Percentiles rank a stretch among this genome's conserved stretches.
These are phyloP conservation scores for Colletotrichum endophyticum DNA, from an alignment of 2,329 filamentous ascomycete genomes.

Conservation along the genomic window DNA sequence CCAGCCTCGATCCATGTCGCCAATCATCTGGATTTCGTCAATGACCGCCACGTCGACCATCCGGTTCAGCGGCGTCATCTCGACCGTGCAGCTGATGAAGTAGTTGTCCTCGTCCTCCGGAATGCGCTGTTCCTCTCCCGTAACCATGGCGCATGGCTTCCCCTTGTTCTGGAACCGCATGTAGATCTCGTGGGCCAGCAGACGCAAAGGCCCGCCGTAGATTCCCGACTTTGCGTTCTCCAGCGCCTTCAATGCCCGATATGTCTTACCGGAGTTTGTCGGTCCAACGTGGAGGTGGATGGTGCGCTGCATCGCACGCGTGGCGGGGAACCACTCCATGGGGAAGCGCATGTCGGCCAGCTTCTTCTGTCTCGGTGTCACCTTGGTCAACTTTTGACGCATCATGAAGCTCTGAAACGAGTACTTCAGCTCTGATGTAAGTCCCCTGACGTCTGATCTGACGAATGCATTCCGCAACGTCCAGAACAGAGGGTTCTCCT, in stretches of 20 bases:
- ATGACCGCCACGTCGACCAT: slow-evolving; percentile 89
- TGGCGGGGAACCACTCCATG: slow-evolving; percentile 89
- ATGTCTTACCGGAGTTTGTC: slow-evolving; percentile 98
- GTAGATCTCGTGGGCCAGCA: slow-evolving; percentile 95
- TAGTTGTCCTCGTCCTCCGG: slow-evolving; percentile 61
- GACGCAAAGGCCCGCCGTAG: slow-evolving; percentile 87
- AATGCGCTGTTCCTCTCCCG: slow-evolving; percentile 85
- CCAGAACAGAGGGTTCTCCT: slow-evolving; percentile 61
- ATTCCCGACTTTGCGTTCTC: slow-evolving; percentile 78
- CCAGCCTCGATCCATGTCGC: slow-evolving; percentile 79
- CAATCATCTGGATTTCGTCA: slow-evolving; percentile 99
- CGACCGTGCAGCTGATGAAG: slow-evolving; percentile 89
- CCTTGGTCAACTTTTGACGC: slow-evolving; percentile 56
- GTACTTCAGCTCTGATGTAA: slow-evolving; percentile 67
- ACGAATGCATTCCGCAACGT: slow-evolving; percentile 66
- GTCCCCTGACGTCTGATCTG: slow-evolving; percentile 50
- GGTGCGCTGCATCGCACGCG: slow-evolving; percentile 78
- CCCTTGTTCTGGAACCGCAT: slow-evolving; percentile 82
- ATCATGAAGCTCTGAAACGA: slow-evolving; percentile 71
- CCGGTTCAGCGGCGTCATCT: slow-evolving; percentile 71
- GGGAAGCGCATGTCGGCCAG: slow-evolving; percentile 88
- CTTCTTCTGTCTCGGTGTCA: slow-evolving; percentile 64
- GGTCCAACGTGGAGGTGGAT: slow-evolving; percentile 95
- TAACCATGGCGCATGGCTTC: slow-evolving; percentile 78
- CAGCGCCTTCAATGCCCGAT: slow-evolving; percentile 85